A percentile compares a stretch with the other conserved stretches of the same genome.
phyloP scores from a whole-genome alignment of 345 rosid species.

The Eucalyptus shirleyi region DNA sequence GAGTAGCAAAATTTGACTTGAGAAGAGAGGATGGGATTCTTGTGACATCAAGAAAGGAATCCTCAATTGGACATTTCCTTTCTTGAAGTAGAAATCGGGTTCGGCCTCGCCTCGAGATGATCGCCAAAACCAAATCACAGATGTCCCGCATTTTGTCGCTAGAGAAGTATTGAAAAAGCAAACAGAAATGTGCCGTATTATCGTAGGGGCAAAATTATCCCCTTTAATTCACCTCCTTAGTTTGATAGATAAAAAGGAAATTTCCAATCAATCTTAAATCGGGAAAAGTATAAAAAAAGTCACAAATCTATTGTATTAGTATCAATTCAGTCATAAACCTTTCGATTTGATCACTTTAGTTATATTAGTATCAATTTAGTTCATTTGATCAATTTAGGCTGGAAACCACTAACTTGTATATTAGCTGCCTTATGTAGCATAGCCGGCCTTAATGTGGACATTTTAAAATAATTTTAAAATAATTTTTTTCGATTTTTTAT shows the following conservation, averaged over 20 bases:
- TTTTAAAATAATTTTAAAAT: no score
- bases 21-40: not conserved
- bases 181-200: not conserved
- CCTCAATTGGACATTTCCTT: not conserved
- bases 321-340: not conserved
- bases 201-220: not conserved
- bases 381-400: no score
- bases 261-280: not conserved
- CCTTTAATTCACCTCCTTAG: not conserved
- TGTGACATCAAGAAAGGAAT: not conserved
- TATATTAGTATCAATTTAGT: no score
- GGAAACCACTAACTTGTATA: no score
- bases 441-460: rapidly evolving
- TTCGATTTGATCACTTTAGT: no score
- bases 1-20: not conserved
- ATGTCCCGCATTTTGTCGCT: not conserved
- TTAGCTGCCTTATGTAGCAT: rapidly evolving
- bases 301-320: not conserved
- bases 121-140: not conserved
- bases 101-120: not conserved
- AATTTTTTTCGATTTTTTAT: no score
- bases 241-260: not conserved
- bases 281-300: no score
- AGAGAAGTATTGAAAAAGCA: not conserved
- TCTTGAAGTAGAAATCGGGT: not conserved